Evolutionary conservation across 495 filamentous ascomycete genomes (phyloP).

Genomic region (Neurospora sp.): DNA sequence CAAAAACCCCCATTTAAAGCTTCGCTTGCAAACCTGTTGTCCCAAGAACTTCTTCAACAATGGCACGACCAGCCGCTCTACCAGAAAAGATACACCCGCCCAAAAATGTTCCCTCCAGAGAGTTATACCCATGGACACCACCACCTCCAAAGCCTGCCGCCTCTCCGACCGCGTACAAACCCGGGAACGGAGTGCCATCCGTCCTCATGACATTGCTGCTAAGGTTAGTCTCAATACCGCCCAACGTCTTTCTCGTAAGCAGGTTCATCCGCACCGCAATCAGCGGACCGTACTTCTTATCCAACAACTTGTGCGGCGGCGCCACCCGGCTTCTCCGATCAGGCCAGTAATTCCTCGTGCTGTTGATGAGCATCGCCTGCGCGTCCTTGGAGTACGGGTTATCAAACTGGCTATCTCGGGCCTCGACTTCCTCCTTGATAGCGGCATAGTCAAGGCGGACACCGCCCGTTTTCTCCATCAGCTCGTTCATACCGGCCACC

Average conservation of each 20-base stretch:
- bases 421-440: slow-evolving; percentile 31
- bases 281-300: slow-evolving; percentile 36
- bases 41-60: slow-evolving; percentile 30
- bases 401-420: slow-evolving; percentile 36
- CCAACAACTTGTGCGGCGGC: slow-evolving; percentile 34
- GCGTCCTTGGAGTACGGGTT: slow-evolving; percentile 43
- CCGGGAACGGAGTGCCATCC: slow-evolving; percentile 33
- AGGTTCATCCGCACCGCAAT: slow-evolving; percentile 43
- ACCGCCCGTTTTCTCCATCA: slow-evolving; percentile 22
- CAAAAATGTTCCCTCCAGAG: slow-evolving; percentile 40
- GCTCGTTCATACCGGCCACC: slow-evolving; percentile 39
- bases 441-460: slow-evolving; percentile 26
- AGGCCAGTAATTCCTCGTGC: slow-evolving; percentile 38
- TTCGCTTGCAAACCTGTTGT: background rate
- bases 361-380: slow-evolving; percentile 42
- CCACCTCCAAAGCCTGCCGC: slow-evolving; percentile 44
- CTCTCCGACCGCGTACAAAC: slow-evolving; percentile 44
- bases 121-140: slow-evolving; percentile 41
- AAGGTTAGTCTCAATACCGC: slow-evolving; percentile 44
- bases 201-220: slow-evolving; percentile 35
- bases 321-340: slow-evolving; percentile 33
- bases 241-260: slow-evolving; percentile 42
- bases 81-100: slow-evolving; percentile 44
- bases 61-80: slow-evolving; percentile 33
- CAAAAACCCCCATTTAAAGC: background rate